These are phyloP conservation scores for Boletus rubroflammeus DNA, from an alignment of 768 basidiomycete genomes.

Conservation along the genomic window DNA sequence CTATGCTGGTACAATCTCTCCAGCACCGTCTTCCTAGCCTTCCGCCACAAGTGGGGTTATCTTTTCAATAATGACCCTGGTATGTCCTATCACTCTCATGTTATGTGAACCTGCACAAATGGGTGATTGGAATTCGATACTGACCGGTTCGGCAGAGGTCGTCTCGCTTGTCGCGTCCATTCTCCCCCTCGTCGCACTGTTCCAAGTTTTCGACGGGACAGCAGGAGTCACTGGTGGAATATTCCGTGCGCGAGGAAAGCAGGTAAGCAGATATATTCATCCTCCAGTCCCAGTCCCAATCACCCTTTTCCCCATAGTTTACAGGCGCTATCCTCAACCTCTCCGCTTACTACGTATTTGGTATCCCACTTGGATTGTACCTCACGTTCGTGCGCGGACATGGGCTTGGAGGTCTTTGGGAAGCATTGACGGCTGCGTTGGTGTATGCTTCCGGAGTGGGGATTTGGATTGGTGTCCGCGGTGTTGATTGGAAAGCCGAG, in stretches of 20 bases:
- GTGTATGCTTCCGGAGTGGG: slow-evolving; percentile 59
- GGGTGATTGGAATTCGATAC: not conserved
- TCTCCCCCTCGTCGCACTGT: slow-evolving; percentile 70
- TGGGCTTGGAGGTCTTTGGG: slow-evolving; percentile 77
- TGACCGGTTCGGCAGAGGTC: slow-evolving; percentile 38
- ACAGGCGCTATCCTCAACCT: slow-evolving; percentile 61
- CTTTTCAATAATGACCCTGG: slow-evolving; percentile 70
- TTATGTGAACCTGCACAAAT: not conserved
- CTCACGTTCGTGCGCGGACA: slow-evolving; percentile 61
- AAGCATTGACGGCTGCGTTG: slow-evolving; percentile 70
- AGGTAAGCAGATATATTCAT: slow-evolving; percentile 35
- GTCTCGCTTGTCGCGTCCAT: slow-evolving; percentile 51
- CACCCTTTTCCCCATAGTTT: slow-evolving; percentile 36
- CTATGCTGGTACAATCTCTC: not conserved
- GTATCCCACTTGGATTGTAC: slow-evolving; percentile 79
- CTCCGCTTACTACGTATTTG: slow-evolving; percentile 77
- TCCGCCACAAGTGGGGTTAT: slow-evolving; percentile 65
- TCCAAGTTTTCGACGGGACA: slow-evolving; percentile 84
- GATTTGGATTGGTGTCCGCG: slow-evolving; percentile 45
- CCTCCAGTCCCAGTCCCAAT: not conserved
- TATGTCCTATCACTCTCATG: slow-evolving; percentile 22
- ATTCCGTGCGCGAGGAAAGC: slow-evolving; percentile 79
- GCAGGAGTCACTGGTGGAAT: slow-evolving; percentile 69
- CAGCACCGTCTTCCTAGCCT: slow-evolving; percentile 53
- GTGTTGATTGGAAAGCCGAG: slow-evolving; percentile 72